Conservation (phyloP, 345 rosid species). For the Pugionium cornutum region DNA sequence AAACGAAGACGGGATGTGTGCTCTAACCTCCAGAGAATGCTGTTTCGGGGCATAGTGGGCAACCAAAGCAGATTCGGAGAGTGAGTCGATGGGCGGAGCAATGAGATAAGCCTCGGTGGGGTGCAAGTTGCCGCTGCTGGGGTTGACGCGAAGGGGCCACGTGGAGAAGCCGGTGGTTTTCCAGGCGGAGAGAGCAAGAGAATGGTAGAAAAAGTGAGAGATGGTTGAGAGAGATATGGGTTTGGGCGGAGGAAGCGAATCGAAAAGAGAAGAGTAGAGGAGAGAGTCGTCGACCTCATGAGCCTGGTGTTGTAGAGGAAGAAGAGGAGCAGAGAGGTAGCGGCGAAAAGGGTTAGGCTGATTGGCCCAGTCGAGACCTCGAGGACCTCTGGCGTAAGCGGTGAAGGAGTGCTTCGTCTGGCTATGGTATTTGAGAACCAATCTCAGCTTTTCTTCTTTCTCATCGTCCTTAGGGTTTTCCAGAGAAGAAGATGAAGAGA, state of each 20-base stretch:
- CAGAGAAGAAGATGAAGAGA: conserved; percentile 39
- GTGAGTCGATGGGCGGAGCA: conserved; percentile 55
- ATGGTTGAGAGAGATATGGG: conserved; percentile 57
- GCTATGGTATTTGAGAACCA: conserved; percentile 62
- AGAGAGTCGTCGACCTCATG: conserved; percentile 33
- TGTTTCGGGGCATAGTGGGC: conserved; percentile 85
- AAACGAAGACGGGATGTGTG: conserved; percentile 49
- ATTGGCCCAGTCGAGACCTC: conserved; percentile 89
- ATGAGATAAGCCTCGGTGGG: conserved; percentile 82
- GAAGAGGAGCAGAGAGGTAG: conserved; percentile 58
- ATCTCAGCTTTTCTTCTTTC: conserved; percentile 42
- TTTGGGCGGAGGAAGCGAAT: conserved; percentile 59
- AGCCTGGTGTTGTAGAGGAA: conserved; percentile 52
- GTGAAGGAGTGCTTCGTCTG: conserved; percentile 75
- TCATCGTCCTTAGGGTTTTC: conserved; percentile 20
- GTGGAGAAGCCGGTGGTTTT: conserved; percentile 73
- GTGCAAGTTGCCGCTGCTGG: conserved; percentile 91
- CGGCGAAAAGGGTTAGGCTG: conserved; percentile 94
- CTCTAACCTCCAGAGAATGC: conserved; percentile 79
- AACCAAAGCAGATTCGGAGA: conserved; percentile 57
- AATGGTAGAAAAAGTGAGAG: conserved; percentile 66
- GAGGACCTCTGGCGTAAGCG: conserved; percentile 77
- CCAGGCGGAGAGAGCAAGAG: conserved; percentile 95
- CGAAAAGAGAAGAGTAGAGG: conserved; percentile 59
- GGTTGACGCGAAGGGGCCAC: conserved; percentile 94